phyloP scores from a whole-genome alignment of 768 basidiomycete genomes.

The Lentinula boryana region DNA sequence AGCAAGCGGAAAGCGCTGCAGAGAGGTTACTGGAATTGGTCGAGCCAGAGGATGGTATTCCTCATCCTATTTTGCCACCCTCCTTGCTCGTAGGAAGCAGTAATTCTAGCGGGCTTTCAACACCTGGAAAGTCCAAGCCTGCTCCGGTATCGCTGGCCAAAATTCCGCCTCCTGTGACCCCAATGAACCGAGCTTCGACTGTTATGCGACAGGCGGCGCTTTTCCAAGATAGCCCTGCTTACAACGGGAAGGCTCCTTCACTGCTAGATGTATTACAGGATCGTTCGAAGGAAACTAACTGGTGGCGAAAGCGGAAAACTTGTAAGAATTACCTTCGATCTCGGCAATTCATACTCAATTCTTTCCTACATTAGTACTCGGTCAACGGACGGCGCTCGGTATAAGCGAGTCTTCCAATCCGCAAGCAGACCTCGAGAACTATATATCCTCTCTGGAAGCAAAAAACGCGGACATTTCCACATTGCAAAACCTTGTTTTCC shows the following conservation, averaged over 20 bases:
- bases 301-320: constrained; percentile 78
- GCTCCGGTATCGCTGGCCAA: constrained; percentile 27
- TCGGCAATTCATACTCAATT: constrained; percentile 5
- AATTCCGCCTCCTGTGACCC: constrained; percentile 51
- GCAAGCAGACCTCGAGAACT: constrained; percentile 44
- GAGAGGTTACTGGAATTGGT: constrained; percentile 83
- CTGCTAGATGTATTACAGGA: constrained; percentile 67
- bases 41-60: constrained; percentile 60
- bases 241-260: constrained; percentile 44
- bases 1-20: constrained; percentile 92
- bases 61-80: constrained; percentile 47
- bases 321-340: constrained; percentile 37
- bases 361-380: constrained; percentile 32
- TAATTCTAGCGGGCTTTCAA: constrained; percentile 22
- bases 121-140: constrained; percentile 31
- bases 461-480: constrained; percentile 44
- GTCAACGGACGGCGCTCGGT: constrained; percentile 40
- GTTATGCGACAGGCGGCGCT: constrained; percentile 71
- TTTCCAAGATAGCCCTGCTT: constrained; percentile 77
- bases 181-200: constrained; percentile 47
- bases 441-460: constrained; percentile 48
- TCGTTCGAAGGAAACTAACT: constrained; percentile 63
- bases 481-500: constrained; percentile 60
- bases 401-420: constrained; percentile 29
- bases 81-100: constrained; percentile 43